A percentile compares a stretch with the other conserved stretches of the same genome.
Evolutionary conservation across 1,284 basidiomycete species (phyloP).

Genomic region (Heterobasidion occidentale): DNA sequence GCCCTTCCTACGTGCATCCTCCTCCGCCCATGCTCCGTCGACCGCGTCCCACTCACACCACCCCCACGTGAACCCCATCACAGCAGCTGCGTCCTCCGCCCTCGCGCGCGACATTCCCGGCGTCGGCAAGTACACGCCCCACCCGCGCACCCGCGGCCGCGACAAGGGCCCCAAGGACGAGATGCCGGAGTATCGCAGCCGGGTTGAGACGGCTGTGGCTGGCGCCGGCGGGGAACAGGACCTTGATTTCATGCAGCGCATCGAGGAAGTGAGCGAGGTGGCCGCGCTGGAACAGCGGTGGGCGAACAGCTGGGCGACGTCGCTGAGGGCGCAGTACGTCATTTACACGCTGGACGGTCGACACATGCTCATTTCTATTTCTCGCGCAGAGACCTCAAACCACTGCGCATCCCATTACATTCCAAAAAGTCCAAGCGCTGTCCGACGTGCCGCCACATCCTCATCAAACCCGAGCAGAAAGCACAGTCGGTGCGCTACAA

Average conservation of each 20-base stretch:
- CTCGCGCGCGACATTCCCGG: slow-evolving; percentile 76
- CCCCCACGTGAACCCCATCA: slow-evolving; percentile 68
- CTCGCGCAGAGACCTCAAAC: slow-evolving; percentile 66
- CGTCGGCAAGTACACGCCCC: slow-evolving; percentile 64
- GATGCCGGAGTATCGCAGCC: slow-evolving; percentile 63
- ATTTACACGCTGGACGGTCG: not conserved
- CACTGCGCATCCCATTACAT: slow-evolving; percentile 83
- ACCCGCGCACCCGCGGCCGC: slow-evolving; percentile 46
- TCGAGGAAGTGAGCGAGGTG: slow-evolving; percentile 57
- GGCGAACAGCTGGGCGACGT: slow-evolving; percentile 72
- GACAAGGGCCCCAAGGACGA: slow-evolving; percentile 64
- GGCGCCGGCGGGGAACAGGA: slow-evolving; percentile 60
- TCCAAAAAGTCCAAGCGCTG: slow-evolving; percentile 96
- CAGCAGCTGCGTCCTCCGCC: slow-evolving; percentile 79
- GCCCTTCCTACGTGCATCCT: slow-evolving; percentile 75
- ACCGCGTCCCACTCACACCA: slow-evolving; percentile 45
- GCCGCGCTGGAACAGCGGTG: slow-evolving; percentile 75
- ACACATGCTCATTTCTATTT: not conserved
- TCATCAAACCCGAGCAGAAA: slow-evolving; percentile 98
- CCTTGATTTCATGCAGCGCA: slow-evolving; percentile 56
- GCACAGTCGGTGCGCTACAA: slow-evolving; percentile 90
- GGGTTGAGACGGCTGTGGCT: slow-evolving; percentile 57
- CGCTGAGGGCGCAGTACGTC: slow-evolving; percentile 58
- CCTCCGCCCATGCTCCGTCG: slow-evolving; percentile 45
- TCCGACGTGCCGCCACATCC: slow-evolving; percentile 87